Conservation (phyloP, 169 alveolate species). For the Pseudocohnilembus persalinus region DNA sequence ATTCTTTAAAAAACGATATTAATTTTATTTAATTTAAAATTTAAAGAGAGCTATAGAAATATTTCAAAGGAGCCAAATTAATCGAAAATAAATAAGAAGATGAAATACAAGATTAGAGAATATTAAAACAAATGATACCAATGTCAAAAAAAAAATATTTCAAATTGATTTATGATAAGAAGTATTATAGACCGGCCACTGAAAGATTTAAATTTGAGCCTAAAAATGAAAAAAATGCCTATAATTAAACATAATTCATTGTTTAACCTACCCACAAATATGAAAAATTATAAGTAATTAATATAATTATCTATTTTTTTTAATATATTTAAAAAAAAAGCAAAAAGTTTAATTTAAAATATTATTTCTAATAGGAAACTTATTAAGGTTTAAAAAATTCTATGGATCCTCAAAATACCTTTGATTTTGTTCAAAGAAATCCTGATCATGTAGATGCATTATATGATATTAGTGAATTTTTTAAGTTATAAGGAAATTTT, state of each 20-base stretch:
- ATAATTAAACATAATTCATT: slow-evolving; percentile 7
- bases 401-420: slow-evolving; percentile 42
- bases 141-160: slow-evolving; percentile 17
- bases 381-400: slow-evolving; percentile 14
- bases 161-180: slow-evolving; percentile 18
- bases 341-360: not conserved
- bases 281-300: slow-evolving; percentile 28
- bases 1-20: no score
- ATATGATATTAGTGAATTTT: slow-evolving; percentile 40
- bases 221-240: slow-evolving; percentile 16
- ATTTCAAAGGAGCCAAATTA: slow-evolving; percentile 19
- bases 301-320: not conserved
- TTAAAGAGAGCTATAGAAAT: slow-evolving; percentile 16
- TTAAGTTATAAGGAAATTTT: slow-evolving; percentile 44
- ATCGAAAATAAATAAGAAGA: slow-evolving; percentile 7
- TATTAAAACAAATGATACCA: not conserved
- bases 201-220: slow-evolving; percentile 32
- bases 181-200: slow-evolving; percentile 19
- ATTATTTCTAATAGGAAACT: slow-evolving; percentile 17
- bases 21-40: no score
- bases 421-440: slow-evolving; percentile 35
- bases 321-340: not conserved
- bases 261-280: slow-evolving; percentile 28
- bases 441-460: slow-evolving; percentile 51
- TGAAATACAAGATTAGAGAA: slow-evolving; percentile 5